Percentiles rank a stretch among this genome's conserved stretches.
phyloP scores from a whole-genome alignment of 2,329 filamentous ascomycete genomes.

The Ophioceras dolichostomum region DNA sequence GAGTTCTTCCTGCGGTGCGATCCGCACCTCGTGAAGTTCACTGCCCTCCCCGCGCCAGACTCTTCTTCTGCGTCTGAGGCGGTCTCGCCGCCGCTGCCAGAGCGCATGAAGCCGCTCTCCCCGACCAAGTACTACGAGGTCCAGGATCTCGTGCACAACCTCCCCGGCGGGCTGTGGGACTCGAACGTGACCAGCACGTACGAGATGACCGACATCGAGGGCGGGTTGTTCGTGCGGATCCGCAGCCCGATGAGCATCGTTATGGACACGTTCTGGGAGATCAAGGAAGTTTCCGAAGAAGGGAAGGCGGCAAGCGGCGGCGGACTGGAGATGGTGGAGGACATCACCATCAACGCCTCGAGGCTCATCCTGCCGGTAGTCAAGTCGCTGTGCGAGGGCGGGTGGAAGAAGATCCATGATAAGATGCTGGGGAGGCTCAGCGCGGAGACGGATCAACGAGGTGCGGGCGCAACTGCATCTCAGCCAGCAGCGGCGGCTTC shows the following conservation, averaged over 20 bases:
- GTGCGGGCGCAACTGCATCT: neutral
- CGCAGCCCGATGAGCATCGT: slow-evolving; percentile 35
- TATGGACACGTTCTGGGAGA: slow-evolving; percentile 41
- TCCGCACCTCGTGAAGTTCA: slow-evolving; percentile 34
- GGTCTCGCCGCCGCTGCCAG: slow-evolving; percentile 8
- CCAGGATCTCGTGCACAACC: slow-evolving; percentile 34
- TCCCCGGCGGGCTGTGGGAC: slow-evolving; percentile 44
- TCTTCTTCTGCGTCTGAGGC: slow-evolving; percentile 16
- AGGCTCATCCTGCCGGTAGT: slow-evolving; percentile 34
- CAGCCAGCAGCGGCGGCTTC: neutral
- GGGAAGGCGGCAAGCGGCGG: slow-evolving; percentile 5
- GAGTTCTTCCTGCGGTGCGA: slow-evolving; percentile 38
- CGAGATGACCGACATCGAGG: slow-evolving; percentile 37
- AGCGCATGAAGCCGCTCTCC: slow-evolving; percentile 4
- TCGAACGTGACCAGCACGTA: slow-evolving; percentile 39
- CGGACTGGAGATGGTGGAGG: slow-evolving; percentile 32
- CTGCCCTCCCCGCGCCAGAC: slow-evolving; percentile 17
- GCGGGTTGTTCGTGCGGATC: slow-evolving; percentile 38
- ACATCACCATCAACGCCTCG: slow-evolving; percentile 36
- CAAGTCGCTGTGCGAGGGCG: slow-evolving; percentile 35
- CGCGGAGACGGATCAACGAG: slow-evolving; percentile 10
- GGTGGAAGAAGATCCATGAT: slow-evolving; percentile 37
- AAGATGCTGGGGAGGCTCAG: slow-evolving; percentile 29
- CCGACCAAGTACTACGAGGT: slow-evolving; percentile 31
- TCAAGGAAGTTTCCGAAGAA: slow-evolving; percentile 15